Base-by-base conservation (phyloP, 2,329 filamentous ascomycete species). In the Fusarium sp. region DNA sequence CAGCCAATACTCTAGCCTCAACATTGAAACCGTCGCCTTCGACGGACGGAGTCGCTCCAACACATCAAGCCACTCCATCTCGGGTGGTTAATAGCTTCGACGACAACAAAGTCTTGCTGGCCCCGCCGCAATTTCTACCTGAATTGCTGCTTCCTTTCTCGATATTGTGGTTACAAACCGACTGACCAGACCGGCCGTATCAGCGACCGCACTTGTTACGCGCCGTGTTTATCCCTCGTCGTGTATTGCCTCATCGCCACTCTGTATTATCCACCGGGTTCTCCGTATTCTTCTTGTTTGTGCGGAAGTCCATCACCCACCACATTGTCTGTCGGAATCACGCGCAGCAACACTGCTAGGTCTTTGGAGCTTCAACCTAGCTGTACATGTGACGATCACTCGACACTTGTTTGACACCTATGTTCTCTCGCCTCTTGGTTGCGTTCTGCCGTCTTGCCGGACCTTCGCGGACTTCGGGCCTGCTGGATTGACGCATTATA, bases 121-220 rank as follows among this genome's bases (percentile, higher is more conserved):
- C 38, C 38, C 46, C 54, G 40, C 54, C 37, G 40, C 44, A 35
- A 47, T 56, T 64, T 64, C 62, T 40, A 28, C 33, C 40, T 32
- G 53, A 42, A 50, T 50, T 60, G 49, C 54, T 52, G 30, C 50
- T 63, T 60, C 53, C 46, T 58, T 56, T 71, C 54, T 40, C 58
- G 66, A 42, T 49, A 65, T 49, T 38, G 47, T 49, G 71, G 66
- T 42, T 68, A 67, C 62, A 64, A 64, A 50, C 72, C 68, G 56
- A 49, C 67, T 60, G 69, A 72, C 73, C 69, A 64, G 54, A 59
- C 69, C 53, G 74, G 66, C 75, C 75, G 60, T 54, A 72, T 74
- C 70, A 60, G 74, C 70, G 75, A 69, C 75, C 75, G 65, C 57
- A 60, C 37, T 64, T 54, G 50, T 60, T 65, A 76, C 75, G 69